These are phyloP conservation scores for Nigrospora sphaerica DNA, from an alignment of 2,329 filamentous ascomycete species.

Conservation along the genomic window DNA sequence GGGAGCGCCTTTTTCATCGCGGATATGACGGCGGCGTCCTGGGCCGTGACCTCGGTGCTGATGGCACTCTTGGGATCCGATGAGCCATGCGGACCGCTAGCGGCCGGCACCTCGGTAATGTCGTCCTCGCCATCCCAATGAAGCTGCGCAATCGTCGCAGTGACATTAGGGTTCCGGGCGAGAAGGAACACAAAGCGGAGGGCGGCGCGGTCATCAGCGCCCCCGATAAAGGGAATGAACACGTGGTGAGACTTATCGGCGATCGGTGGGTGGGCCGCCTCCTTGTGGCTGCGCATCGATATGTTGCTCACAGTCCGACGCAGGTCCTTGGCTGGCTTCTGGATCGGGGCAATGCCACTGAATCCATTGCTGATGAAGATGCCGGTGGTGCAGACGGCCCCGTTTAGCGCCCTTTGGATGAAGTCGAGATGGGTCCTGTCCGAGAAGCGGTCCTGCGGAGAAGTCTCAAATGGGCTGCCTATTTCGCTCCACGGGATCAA, in stretches of 20 bases:
- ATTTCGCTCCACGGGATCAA: constrained; percentile 88
- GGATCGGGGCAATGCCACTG: constrained; percentile 25
- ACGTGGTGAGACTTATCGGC: constrained; percentile 71
- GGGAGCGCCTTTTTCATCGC: constrained; percentile 25
- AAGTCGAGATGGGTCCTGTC: constrained; percentile 64
- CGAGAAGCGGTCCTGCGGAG: constrained; percentile 51
- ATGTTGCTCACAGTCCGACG: constrained; percentile 44
- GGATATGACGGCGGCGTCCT: constrained; percentile 26
- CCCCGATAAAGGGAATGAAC: constrained; percentile 82
- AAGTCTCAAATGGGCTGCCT: constrained; percentile 45
- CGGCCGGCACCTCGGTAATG: constrained; percentile 10
- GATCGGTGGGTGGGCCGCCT: constrained; percentile 50
- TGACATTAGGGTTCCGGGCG: constrained; percentile 70
- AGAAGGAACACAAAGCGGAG: constrained; percentile 79
- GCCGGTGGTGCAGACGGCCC: constrained; percentile 60
- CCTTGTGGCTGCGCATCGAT: constrained; percentile 53
- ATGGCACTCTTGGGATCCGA: constrained; percentile 13
- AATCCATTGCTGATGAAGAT: constrained; percentile 68
- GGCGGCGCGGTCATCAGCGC: constrained; percentile 72
- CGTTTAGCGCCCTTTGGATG: constrained; percentile 59
- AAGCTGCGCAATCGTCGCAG: constrained; percentile 66
- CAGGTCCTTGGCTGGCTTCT: constrained; percentile 28
- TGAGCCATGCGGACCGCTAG: neutral
- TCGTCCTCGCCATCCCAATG: constrained; percentile 23
- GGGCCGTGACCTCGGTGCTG: constrained; percentile 22